Percentiles rank a stretch among this genome's conserved stretches.
Evolutionary conservation across 2,329 filamentous ascomycete genomes (phyloP).

Genomic region (Aspergillus pseudoterreus): DNA sequence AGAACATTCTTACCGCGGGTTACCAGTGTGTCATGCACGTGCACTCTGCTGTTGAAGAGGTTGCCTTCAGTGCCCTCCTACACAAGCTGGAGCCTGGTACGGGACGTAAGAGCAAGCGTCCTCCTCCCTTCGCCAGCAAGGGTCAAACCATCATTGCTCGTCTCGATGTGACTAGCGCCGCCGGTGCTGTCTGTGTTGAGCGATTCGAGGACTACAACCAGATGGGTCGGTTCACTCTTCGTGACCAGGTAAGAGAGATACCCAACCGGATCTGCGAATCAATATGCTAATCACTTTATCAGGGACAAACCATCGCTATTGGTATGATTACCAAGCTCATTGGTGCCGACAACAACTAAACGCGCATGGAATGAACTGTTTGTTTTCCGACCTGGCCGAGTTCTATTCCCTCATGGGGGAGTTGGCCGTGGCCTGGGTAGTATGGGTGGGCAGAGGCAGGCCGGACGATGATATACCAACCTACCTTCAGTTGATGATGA

Average conservation of each 20-base stretch:
- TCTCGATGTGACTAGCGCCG: conserved; percentile 79
- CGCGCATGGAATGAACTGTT: conserved; percentile 7
- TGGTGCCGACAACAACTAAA: conserved; percentile 20
- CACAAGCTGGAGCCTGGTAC: conserved; percentile 97
- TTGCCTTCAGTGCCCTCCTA: conserved; percentile 81
- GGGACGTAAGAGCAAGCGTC: conserved; percentile 83
- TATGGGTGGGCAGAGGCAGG: conserved; percentile 20
- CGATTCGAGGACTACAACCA: conserved; percentile 94
- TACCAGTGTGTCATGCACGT: conserved; percentile 99
- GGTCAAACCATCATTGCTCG: conserved; percentile 85
- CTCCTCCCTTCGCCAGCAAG: conserved; percentile 82
- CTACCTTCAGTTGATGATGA: conserved; percentile 31
- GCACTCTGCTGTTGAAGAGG: conserved; percentile 95
- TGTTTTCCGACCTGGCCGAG: conserved; percentile 3
- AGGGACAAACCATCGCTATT: conserved; percentile 99
- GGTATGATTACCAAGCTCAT: conserved; percentile 96
- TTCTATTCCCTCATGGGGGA: neutral
- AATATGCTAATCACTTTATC: conserved; percentile 21
- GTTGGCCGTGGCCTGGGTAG: conserved; percentile 11
- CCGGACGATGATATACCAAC: conserved; percentile 20
- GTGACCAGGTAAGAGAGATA: conserved; percentile 66
- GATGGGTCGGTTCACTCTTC: conserved; percentile 82
- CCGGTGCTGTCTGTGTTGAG: conserved; percentile 87
- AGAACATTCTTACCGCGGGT: conserved; percentile 87
- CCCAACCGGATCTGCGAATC: conserved; percentile 14